Conservation (phyloP, 1,284 basidiomycete species). For the Boletus hoseneyae region DNA sequence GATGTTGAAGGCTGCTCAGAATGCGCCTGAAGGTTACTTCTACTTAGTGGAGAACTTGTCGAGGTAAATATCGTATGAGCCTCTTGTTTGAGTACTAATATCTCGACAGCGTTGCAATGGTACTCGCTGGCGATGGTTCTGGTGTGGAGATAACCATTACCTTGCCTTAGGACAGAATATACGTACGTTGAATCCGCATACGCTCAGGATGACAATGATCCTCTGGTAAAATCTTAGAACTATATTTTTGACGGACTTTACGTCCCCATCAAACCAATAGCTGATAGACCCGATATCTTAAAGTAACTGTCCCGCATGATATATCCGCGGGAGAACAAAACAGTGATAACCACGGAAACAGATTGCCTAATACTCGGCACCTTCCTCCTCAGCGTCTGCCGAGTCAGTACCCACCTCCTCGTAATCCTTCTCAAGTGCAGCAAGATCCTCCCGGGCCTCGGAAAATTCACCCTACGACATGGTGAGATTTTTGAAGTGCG, state of each 20-base stretch:
- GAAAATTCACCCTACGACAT: slow-evolving; percentile 82
- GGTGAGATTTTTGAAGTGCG: neutral
- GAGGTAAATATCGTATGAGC: slow-evolving; percentile 39
- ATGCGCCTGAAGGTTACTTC: slow-evolving; percentile 27
- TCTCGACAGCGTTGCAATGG: slow-evolving; percentile 27
- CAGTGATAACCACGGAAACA: neutral
- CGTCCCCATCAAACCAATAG: slow-evolving; percentile 7
- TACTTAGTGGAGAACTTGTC: slow-evolving; percentile 65
- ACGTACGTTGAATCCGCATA: neutral
- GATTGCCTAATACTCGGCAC: slow-evolving; percentile 57
- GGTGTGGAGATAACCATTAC: slow-evolving; percentile 21
- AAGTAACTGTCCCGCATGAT: slow-evolving; percentile 9
- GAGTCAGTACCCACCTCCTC: slow-evolving; percentile 95
- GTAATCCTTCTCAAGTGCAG: slow-evolving; percentile 95
- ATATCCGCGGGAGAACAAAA: slow-evolving; percentile 5
- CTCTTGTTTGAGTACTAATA: neutral
- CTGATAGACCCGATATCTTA: slow-evolving; percentile 14
- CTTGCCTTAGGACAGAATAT: slow-evolving; percentile 8
- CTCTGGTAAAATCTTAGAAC: neutral
- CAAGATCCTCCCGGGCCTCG: slow-evolving; percentile 96
- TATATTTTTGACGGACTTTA: slow-evolving; percentile 2
- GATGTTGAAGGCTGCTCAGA: slow-evolving; percentile 53
- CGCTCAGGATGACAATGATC: neutral
- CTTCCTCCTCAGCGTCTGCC: slow-evolving; percentile 78
- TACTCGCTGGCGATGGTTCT: slow-evolving; percentile 9